phyloP scores from a whole-genome alignment of 208 protist genomes.

The Tritrichomonas foetus region DNA sequence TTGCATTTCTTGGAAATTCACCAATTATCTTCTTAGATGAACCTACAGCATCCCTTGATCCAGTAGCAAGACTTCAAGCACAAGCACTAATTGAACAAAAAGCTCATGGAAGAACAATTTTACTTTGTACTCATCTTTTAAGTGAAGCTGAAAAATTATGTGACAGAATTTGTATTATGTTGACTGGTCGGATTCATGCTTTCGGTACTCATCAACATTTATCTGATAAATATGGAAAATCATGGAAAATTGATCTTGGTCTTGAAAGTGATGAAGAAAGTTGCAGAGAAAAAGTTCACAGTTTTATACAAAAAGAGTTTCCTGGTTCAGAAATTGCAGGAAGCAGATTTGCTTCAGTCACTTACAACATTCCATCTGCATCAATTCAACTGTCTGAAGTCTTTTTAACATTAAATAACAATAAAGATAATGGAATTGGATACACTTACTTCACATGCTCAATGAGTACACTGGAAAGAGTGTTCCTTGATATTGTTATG shows the following conservation, averaged over 20 bases:
- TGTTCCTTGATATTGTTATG: constrained; percentile 4
- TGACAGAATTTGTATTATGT: constrained; percentile 8
- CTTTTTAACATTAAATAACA: neutral
- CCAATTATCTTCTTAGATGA: constrained; percentile 21
- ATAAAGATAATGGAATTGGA: neutral
- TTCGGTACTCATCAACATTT: neutral
- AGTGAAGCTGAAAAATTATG: constrained; percentile 8
- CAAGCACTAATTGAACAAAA: neutral
- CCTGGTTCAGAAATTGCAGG: neutral
- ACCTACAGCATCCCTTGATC: neutral
- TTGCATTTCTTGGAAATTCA: constrained; percentile 4
- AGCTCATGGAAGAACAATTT: neutral
- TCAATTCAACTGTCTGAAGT: neutral
- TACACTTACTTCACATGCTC: neutral
- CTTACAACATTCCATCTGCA: neutral
- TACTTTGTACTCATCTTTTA: neutral
- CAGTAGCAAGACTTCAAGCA: neutral
- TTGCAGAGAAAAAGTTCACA: neutral
- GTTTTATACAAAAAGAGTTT: neutral
- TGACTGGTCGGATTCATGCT: neutral
- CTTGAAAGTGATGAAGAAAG: neutral
- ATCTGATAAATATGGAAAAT: neutral
- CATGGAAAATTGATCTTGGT: neutral
- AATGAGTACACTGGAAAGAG: neutral
- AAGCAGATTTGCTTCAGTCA: neutral